These are phyloP conservation scores for Phytophthora sp. DNA, from an alignment of 352 stramenopile species.

Conservation along the genomic window DNA sequence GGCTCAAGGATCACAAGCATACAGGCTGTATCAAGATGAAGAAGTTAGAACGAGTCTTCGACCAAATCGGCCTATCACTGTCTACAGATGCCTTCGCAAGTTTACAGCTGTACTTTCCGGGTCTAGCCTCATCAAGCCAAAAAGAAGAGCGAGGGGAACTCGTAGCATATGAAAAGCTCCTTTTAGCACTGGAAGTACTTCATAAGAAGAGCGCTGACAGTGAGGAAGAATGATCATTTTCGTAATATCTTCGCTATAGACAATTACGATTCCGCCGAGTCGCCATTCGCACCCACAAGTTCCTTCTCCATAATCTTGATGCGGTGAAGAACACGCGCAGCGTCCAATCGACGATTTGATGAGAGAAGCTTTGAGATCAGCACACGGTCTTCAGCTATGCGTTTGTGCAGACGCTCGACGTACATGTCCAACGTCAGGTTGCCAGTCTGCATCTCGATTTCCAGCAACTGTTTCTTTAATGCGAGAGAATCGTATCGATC, in stretches of 20 bases:
- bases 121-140: background rate
- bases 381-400: slow-evolving; percentile 58
- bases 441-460: slow-evolving; percentile 85
- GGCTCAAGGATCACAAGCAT: slow-evolving; percentile 33
- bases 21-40: slow-evolving; percentile 43
- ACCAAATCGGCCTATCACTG: slow-evolving; percentile 60
- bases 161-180: slow-evolving; percentile 44
- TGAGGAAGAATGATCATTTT: slow-evolving; percentile 14
- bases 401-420: slow-evolving; percentile 48
- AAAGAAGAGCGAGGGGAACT: slow-evolving; percentile 6
- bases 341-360: slow-evolving; percentile 54
- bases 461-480: slow-evolving; percentile 82
- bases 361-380: slow-evolving; percentile 56
- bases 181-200: slow-evolving; percentile 37
- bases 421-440: slow-evolving; percentile 82
- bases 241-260: too few relatives aligned
- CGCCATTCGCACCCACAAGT: slow-evolving; percentile 48
- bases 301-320: slow-evolving; percentile 86
- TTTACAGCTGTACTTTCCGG: slow-evolving; percentile 44
- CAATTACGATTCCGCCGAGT: slow-evolving; percentile 22
- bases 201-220: slow-evolving; percentile 26
- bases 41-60: slow-evolving; percentile 52
- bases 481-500: slow-evolving; percentile 74
- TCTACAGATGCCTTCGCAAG: slow-evolving; percentile 46
- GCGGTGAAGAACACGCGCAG: slow-evolving; percentile 71